Evolutionary conservation across 2,329 filamentous ascomycete species (phyloP), one percentile per base, ranked within the genome.

Genomic region (Neoascochyta sp.): DNA sequence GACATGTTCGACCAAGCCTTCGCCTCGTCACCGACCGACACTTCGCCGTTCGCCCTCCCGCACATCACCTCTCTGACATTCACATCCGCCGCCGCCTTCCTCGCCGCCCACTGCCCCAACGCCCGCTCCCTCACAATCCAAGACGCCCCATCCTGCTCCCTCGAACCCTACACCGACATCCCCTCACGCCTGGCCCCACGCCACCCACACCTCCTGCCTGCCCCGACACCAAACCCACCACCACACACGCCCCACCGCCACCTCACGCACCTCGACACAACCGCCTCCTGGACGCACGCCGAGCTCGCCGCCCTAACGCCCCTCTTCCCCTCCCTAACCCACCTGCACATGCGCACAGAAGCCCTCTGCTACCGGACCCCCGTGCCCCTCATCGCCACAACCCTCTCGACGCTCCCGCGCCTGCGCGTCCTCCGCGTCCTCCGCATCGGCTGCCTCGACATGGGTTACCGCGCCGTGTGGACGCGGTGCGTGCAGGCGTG

Each of bases 391-490:
- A 44, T 48, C 5, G 35, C 37, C 25, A 17, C 16, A 2, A 20
- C 37, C 4, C 22, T 48, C 7, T 28, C 34, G 10, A 24, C 27
- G 4, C 32, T 47, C n/a, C 22, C 10, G 12, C 12, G 35, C 9
- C 32, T 50, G 5, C 16, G 21, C 7, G 34, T 17, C 2, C 26
- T 50, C 6, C 30, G 20, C 9, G 27, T 50, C n/a, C 34, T 34
- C 22, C 39, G 38, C 16, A 34, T 42, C 6, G 35, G 32, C 5
- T 34, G 32, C 13, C 31, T 50, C 9, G 37, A 43, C n/a, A 34
- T 43, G 39, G 41, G 45, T 4, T 45, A 39, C 18, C 32, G 38
- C 3, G 27, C 35, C n/a, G 23, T 42, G 8, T 48, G 43, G 45
- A 41, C 40, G 29, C 37, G 43, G 9, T 29, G 27, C 7, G 34